Conservation (phyloP, 2,329 filamentous ascomycete genomes). For the Zymoseptoria crescenta region DNA sequence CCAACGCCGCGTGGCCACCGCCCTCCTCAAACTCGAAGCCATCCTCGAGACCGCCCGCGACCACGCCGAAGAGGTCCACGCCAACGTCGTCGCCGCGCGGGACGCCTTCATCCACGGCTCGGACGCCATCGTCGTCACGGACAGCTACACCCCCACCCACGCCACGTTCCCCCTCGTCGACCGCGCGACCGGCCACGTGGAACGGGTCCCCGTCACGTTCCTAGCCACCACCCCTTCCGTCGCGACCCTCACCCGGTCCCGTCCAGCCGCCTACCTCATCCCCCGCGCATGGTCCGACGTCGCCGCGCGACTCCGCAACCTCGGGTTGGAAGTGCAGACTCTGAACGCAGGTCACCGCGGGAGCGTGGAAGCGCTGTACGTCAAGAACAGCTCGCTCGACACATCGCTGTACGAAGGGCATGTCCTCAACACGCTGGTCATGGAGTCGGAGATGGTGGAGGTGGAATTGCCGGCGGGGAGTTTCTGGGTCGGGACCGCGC, state of each 20-base stretch:
- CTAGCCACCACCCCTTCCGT: slow-evolving; percentile 13
- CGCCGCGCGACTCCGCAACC: slow-evolving; percentile 16
- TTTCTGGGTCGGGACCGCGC: slow-evolving; percentile 19
- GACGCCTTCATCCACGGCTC: slow-evolving; percentile 14
- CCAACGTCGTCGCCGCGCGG: slow-evolving; percentile 10
- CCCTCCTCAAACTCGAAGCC: slow-evolving; percentile 10
- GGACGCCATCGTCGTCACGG: slow-evolving; percentile 18
- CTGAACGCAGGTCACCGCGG: slow-evolving; percentile 16
- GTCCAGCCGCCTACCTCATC: slow-evolving; percentile 22
- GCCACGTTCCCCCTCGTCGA: slow-evolving; percentile 19
- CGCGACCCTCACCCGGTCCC: slow-evolving; percentile 15
- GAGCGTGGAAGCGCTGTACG: slow-evolving; percentile 19
- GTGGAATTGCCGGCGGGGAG: slow-evolving; percentile 18
- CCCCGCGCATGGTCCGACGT: slow-evolving; percentile 20
- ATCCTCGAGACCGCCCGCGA: slow-evolving; percentile 11
- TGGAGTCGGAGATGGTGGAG: slow-evolving; percentile 8
- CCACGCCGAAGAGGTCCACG: slow-evolving; percentile 7
- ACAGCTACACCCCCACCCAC: slow-evolving; percentile 10
- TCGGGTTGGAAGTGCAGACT: slow-evolving; percentile 20
- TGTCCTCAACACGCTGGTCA: slow-evolving; percentile 18
- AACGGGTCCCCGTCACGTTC: slow-evolving; percentile 12
- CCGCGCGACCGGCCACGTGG: slow-evolving; percentile 12
- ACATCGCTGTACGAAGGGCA: slow-evolving; percentile 19
- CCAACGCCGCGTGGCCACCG: slow-evolving; percentile 13
- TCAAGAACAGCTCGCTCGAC: slow-evolving; percentile 14